Conservation (phyloP, 495 filamentous ascomycete genomes). For the Penicillium robsamsonii region DNA sequence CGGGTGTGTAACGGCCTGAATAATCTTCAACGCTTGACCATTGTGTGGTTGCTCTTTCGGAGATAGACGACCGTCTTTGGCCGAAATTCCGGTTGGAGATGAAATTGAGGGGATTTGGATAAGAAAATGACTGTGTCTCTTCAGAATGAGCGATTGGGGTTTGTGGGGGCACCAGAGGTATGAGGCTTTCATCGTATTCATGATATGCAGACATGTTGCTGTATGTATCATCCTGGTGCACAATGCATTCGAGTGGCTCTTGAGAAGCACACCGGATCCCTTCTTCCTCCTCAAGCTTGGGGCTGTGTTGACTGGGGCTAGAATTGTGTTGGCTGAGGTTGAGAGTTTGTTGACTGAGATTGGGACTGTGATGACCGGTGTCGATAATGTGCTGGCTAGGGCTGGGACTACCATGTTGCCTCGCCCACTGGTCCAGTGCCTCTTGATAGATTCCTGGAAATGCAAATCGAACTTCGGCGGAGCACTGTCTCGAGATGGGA, state of each 20-base stretch:
- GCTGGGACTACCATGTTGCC: background rate
- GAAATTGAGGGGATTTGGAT: background rate
- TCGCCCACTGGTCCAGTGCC: slow-evolving; percentile 21
- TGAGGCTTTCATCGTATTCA: background rate
- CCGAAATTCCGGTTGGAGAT: background rate
- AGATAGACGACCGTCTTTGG: background rate
- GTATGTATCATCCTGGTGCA: background rate
- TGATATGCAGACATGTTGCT: background rate
- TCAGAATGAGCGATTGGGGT: background rate
- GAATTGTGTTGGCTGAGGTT: background rate
- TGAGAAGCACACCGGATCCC: background rate
- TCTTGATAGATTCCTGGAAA: slow-evolving; percentile 27
- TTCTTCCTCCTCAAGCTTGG: background rate
- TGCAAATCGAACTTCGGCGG: slow-evolving; percentile 20
- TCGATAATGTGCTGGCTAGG: background rate
- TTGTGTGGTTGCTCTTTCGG: background rate
- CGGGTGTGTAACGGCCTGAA: slow-evolving; percentile 3
- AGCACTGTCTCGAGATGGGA: slow-evolving; percentile 6
- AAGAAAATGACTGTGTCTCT: background rate
- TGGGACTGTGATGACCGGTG: background rate
- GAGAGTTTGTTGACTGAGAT: background rate
- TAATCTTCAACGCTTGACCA: slow-evolving; percentile 1
- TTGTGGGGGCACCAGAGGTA: background rate
- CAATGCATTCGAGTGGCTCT: background rate
- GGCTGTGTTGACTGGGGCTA: background rate